Evolutionary conservation across 805 yeast genomes (phyloP).

Genomic region (Schwanniomyces polymorphus): DNA sequence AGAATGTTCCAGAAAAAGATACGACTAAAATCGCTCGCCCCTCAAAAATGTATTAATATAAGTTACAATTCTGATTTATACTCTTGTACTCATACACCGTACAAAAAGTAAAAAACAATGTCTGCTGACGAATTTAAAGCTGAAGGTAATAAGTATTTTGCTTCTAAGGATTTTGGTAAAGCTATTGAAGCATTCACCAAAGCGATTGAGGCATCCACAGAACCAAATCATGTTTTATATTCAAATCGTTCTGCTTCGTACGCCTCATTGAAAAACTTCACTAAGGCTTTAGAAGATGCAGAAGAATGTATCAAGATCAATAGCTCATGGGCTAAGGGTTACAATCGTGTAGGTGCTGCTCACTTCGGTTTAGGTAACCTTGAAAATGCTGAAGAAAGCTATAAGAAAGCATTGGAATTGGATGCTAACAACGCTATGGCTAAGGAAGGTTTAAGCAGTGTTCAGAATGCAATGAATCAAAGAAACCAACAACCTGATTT

Average conservation of each 20-base stretch:
- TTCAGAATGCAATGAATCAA: conserved; percentile 57
- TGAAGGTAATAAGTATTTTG: conserved; percentile 90
- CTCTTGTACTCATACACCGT: not conserved
- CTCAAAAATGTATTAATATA: not conserved
- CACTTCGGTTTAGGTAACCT: conserved; percentile 80
- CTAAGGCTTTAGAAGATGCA: conserved; percentile 81
- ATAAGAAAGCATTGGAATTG: conserved; percentile 75
- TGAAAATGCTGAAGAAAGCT: conserved; percentile 70
- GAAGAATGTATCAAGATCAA: conserved; percentile 77
- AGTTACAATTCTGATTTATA: not conserved
- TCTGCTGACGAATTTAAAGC: conserved; percentile 79
- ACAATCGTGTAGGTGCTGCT: conserved; percentile 92
- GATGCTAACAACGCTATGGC: conserved; percentile 88
- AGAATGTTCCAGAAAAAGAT: not conserved
- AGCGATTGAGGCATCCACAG: conserved; percentile 80
- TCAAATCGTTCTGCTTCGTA: conserved; percentile 94
- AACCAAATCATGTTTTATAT: conserved; percentile 88
- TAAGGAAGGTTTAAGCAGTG: conserved; percentile 72
- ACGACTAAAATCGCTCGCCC: not conserved
- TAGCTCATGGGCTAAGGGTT: conserved; percentile 93
- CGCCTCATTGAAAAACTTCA: conserved; percentile 75
- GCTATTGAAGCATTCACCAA: conserved; percentile 81
- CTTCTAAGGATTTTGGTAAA: conserved; percentile 76
- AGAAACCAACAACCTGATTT: conserved; percentile 62
- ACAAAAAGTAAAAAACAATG: conserved; percentile 10